Percentiles rank a stretch among this genome's conserved stretches.
These are phyloP conservation scores for Blastomyces silverae DNA, from an alignment of 2,329 filamentous ascomycete species.

Conservation along the genomic window DNA sequence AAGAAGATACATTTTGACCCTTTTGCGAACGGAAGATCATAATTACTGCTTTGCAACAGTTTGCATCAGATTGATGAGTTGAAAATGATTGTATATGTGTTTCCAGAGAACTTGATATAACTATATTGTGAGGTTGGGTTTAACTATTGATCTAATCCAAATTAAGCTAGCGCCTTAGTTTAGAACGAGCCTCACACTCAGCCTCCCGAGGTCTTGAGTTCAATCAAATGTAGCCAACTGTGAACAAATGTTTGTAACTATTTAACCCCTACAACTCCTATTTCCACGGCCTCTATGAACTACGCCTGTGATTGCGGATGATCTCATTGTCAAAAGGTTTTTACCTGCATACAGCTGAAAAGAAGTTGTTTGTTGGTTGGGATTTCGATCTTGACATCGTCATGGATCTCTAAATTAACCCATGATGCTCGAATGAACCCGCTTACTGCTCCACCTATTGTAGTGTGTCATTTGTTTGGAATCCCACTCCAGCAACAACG, in stretches of 20 bases:
- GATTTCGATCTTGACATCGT: background rate
- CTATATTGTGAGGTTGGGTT: background rate
- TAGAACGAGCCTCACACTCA: background rate
- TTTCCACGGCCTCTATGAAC: background rate
- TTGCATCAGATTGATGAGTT: background rate
- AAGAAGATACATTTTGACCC: background rate
- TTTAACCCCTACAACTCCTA: background rate
- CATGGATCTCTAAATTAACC: background rate
- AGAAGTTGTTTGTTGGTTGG: background rate
- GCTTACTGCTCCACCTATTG: background rate
- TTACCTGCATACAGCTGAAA: background rate
- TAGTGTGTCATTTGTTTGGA: background rate
- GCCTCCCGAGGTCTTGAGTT: background rate
- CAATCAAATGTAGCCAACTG: background rate
- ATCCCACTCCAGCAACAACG: background rate
- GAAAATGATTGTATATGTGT: background rate
- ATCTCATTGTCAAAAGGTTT: background rate
- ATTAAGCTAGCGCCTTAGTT: background rate
- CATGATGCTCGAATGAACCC: constrained; percentile 10
- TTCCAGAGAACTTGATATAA: background rate
- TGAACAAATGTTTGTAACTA: background rate
- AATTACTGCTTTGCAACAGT: background rate
- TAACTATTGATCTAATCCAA: background rate
- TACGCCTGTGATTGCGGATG: background rate
- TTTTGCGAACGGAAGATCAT: background rate